Evolutionary conservation across 192 early-diverging fungal genomes (phyloP).

Genomic region (Coemansia sp.): DNA sequence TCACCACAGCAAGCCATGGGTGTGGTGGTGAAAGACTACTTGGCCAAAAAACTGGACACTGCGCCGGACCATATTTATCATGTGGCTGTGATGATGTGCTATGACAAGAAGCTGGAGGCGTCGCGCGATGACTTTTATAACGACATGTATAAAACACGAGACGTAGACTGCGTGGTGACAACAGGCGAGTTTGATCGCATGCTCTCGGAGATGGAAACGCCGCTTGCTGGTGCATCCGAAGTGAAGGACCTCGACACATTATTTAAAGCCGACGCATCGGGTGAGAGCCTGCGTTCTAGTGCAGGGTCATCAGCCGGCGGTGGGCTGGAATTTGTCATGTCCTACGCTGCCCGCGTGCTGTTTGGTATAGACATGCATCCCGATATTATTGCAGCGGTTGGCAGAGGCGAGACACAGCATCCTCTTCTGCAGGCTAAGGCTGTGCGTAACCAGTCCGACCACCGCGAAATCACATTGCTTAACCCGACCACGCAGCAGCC

Average conservation of each 20-base stretch:
- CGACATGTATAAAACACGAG: slow-evolving; percentile 77
- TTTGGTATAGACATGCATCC: slow-evolving; percentile 68
- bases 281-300: slow-evolving; percentile 56
- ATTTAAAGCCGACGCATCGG: slow-evolving; percentile 35
- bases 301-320: slow-evolving; percentile 89
- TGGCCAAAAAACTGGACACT: slow-evolving; percentile 63
- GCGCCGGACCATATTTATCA: slow-evolving; percentile 84
- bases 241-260: slow-evolving; percentile 57
- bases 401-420: slow-evolving; percentile 38
- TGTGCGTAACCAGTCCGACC: slow-evolving; percentile 79
- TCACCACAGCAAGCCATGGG: slow-evolving; percentile 99
- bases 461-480: slow-evolving; percentile 65
- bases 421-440: slow-evolving; percentile 61
- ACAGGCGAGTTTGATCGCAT: slow-evolving; percentile 90
- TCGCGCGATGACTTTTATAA: slow-evolving; percentile 88
- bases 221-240: slow-evolving; percentile 56
- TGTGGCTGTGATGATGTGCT: slow-evolving; percentile 96
- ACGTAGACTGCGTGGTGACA: slow-evolving; percentile 96
- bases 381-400: slow-evolving; percentile 53
- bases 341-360: slow-evolving; percentile 74
- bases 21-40: slow-evolving; percentile 81
- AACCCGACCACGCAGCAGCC: slow-evolving; percentile 54
- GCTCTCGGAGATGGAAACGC: slow-evolving; percentile 64
- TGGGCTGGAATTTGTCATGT: slow-evolving; percentile 83
- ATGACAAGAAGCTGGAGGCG: slow-evolving; percentile 98